Percentiles rank a stretch among this genome's conserved stretches.
Conservation (phyloP, 2,329 filamentous ascomycete species). For the Trichoderma simmonsii region DNA sequence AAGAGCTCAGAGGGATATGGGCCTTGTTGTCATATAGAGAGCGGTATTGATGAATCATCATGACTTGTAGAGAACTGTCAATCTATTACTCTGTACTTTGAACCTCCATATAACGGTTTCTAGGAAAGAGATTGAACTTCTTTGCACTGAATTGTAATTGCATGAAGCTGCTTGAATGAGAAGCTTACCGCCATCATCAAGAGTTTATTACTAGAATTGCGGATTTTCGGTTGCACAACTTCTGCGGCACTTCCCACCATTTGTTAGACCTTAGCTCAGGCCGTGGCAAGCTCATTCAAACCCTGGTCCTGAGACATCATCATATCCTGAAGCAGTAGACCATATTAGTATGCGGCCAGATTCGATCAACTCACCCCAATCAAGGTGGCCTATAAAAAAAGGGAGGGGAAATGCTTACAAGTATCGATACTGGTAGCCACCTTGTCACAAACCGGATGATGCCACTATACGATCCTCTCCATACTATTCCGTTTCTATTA, state of each 20-base stretch:
- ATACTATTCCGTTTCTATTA: neutral
- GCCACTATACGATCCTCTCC: constrained; percentile 10
- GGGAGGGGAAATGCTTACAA: neutral
- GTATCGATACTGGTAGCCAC: constrained; percentile 9
- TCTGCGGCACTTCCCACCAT: neutral
- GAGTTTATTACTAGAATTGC: neutral
- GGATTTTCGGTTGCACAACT: neutral
- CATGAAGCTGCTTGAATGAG: neutral
- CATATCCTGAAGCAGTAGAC: neutral
- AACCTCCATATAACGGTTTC: fast-evolving
- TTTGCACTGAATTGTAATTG: neutral
- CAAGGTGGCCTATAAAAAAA: neutral
- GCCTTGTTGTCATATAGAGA: too few species aligned
- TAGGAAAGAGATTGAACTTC: neutral
- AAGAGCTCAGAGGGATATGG: neutral
- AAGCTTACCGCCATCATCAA: neutral
- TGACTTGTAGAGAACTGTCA: neutral
- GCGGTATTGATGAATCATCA: neutral
- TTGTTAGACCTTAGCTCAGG: neutral
- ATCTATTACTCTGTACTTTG: neutral
- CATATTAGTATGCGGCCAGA: neutral
- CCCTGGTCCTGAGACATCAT: constrained; percentile 9
- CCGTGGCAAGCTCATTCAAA: neutral
- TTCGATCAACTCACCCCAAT: neutral
- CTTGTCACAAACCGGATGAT: constrained; percentile 5